Evolutionary conservation across 2,329 filamentous ascomycete genomes (phyloP).

Genomic region (Parafenestella ontariensis): DNA sequence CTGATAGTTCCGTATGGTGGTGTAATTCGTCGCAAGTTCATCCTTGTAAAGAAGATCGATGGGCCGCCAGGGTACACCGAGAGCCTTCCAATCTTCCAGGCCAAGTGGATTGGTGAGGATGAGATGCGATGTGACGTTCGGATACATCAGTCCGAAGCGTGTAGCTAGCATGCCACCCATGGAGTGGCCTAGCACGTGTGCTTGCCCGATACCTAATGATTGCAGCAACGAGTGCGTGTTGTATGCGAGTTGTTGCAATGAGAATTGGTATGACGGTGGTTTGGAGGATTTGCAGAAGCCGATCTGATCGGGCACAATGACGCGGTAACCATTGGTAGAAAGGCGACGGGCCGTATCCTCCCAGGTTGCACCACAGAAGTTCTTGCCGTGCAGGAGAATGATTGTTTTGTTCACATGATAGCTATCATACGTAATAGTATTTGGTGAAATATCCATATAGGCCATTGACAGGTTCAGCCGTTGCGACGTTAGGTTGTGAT

Average conservation of each 20-base stretch:
- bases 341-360: conserved; percentile 56
- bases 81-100: conserved; percentile 60
- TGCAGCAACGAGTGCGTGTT: conserved; percentile 60
- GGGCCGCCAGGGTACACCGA: conserved; percentile 33
- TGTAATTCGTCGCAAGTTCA: conserved; percentile 33
- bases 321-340: conserved; percentile 56
- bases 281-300: conserved; percentile 67
- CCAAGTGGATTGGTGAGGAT: conserved; percentile 62
- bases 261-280: conserved; percentile 60
- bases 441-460: conserved; percentile 61
- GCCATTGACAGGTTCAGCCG: conserved; percentile 60
- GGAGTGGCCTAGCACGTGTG: conserved; percentile 62
- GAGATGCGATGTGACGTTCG: conserved; percentile 52
- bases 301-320: conserved; percentile 62
- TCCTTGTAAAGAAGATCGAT: conserved; percentile 25
- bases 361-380: conserved; percentile 65
- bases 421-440: conserved; percentile 31
- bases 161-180: conserved; percentile 63
- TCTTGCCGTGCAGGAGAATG: conserved; percentile 63
- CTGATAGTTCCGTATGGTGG: conserved; percentile 35
- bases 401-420: conserved; percentile 52
- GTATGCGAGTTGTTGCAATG: conserved; percentile 58
- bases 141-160: conserved; percentile 61
- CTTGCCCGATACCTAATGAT: conserved; percentile 52
- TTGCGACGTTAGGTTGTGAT: conserved; percentile 59